Evolutionary conservation across 257 asterid genomes (phyloP).

Genomic region (Mentha longifolia): DNA sequence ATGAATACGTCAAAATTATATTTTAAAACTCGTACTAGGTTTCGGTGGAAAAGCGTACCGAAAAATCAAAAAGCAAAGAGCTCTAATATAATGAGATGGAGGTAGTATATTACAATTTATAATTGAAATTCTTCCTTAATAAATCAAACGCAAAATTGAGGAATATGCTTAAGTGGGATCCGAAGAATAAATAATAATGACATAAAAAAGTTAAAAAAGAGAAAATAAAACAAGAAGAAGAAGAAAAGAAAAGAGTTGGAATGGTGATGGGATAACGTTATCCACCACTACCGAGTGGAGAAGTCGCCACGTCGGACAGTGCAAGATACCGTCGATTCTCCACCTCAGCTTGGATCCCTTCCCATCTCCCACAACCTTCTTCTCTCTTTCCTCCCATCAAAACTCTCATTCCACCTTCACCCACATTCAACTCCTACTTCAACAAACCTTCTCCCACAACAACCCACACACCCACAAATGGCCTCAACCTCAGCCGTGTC

Average conservation of each 20-base stretch:
- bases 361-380: constrained; percentile 12
- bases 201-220: too few relatives aligned
- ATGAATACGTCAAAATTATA: too few relatives aligned
- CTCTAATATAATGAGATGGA: too few relatives aligned
- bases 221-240: not conserved
- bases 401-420: not conserved
- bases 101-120: too few relatives aligned
- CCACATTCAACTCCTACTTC: not conserved
- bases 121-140: too few relatives aligned
- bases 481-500: constrained; percentile 74
- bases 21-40: too few relatives aligned
- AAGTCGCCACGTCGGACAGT: constrained; percentile 56
- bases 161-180: not conserved
- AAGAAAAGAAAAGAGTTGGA: constrained; percentile 3
- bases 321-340: constrained; percentile 46
- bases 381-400: constrained; percentile 19
- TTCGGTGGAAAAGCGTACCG: too few relatives aligned
- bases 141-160: too few relatives aligned
- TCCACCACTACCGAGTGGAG: constrained; percentile 54
- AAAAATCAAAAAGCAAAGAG: too few relatives aligned
- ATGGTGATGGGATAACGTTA: constrained; percentile 50
- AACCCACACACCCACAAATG: constrained; percentile 38
- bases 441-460: not conserved
- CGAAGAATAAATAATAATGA: not conserved
- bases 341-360: constrained; percentile 52